These are phyloP conservation scores for Crocinoboletus sp. DNA, from an alignment of 1,284 basidiomycete genomes.

Conservation along the genomic window DNA sequence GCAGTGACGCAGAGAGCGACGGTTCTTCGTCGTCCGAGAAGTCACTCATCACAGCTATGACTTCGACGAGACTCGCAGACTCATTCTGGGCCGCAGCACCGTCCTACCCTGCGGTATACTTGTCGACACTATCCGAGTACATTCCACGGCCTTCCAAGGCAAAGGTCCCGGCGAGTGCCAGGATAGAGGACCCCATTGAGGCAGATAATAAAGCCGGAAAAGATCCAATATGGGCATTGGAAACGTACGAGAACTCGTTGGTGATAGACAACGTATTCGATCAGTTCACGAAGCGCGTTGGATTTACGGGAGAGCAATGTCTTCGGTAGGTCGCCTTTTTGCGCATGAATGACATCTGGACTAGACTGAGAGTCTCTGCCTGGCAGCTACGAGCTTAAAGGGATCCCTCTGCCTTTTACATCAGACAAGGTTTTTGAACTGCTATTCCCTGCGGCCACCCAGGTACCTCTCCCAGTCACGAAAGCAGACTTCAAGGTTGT, in stretches of 20 bases:
- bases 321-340: slow-evolving; percentile 50
- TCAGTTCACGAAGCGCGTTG: slow-evolving; percentile 67
- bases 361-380: neutral
- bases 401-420: slow-evolving; percentile 70
- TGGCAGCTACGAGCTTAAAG: slow-evolving; percentile 69
- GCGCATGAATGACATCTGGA: slow-evolving; percentile 1
- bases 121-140: slow-evolving; percentile 69
- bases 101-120: slow-evolving; percentile 61
- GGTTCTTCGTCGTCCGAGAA: slow-evolving; percentile 36
- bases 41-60: slow-evolving; percentile 55
- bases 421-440: slow-evolving; percentile 61
- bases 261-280: slow-evolving; percentile 76
- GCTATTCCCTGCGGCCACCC: slow-evolving; percentile 58
- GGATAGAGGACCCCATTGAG: slow-evolving; percentile 38
- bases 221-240: slow-evolving; percentile 54
- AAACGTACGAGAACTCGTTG: slow-evolving; percentile 75
- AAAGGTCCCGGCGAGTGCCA: slow-evolving; percentile 39
- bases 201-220: slow-evolving; percentile 40
- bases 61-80: slow-evolving; percentile 49
- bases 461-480: slow-evolving; percentile 46
- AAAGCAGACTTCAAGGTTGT: slow-evolving; percentile 56
- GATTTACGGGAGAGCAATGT: slow-evolving; percentile 68
- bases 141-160: slow-evolving; percentile 52
- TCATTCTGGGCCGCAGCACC: slow-evolving; percentile 63
- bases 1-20: slow-evolving; percentile 31